Base-by-base conservation (phyloP, 2,329 filamentous ascomycete species). In the Gaeumannomyces sp. region DNA sequence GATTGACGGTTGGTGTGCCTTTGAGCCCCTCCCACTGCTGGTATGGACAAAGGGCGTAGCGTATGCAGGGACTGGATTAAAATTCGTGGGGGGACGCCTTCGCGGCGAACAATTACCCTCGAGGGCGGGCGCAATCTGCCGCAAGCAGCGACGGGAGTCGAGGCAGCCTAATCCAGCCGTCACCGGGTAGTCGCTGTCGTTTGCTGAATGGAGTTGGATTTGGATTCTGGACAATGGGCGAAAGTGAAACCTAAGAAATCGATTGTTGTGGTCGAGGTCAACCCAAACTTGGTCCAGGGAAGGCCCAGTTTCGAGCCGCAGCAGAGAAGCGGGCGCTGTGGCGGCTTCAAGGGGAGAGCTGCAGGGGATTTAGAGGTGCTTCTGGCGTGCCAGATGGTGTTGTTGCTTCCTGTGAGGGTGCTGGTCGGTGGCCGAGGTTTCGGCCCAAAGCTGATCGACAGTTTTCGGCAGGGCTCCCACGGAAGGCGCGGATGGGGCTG, bases 401-500 rank as follows among this genome's bases (percentile, higher is more conserved):
- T 25, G 7, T 53, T 22, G 33, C 56, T 66, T 65, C 31, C 50
- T 61, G 59, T 61, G 59, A 59, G 57, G 56, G 28, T 63, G 33
- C 61, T 63, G 29, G 65, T 64, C 53, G 62, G 50, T 45, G 65
- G 64, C 69, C 22, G 45, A 53, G 45, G 74, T 76, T 76, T 77
- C 74, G 75, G 71, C 71, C 72, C 71, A 70, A 70, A 74, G 72
- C 68, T 75, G 76, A 76, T 77, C 74, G 73, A 72, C 74, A 71
- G 75, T 76, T 76, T n/a, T 76, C 73, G 74, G 72, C 68, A 70
- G 70, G 68, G 69, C 69, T 68, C 25, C 61, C n/a, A 60, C 61
- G 53, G 31, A 29, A 58, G 19, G 14, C 22, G 53, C 53, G 50
- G 16, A 45, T 45, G 38, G 38, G 38, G 38, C 38, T 45, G n/a